Evolutionary conservation across 257 asterid genomes (phyloP).

Genomic region (Ophiorrhiza pumila): DNA sequence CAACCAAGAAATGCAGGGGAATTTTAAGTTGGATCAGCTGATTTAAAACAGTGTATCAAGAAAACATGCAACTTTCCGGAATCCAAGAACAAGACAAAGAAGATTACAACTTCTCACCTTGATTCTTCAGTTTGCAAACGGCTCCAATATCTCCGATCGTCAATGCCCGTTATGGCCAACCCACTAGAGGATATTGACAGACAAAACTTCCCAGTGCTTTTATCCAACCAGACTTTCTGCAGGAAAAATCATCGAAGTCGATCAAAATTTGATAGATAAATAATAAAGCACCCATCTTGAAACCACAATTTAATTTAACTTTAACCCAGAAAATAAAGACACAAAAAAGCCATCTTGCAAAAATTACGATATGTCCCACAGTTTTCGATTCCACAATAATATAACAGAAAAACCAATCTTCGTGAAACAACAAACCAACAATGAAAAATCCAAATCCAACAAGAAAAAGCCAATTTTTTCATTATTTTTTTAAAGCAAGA

Average conservation of each 20-base stretch:
- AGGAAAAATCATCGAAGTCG: slow-evolving; percentile 17
- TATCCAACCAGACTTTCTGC: slow-evolving; percentile 92
- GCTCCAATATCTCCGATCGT: slow-evolving; percentile 90
- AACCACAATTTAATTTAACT: background rate
- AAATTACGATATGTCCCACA: background rate
- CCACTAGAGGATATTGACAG: slow-evolving; percentile 69
- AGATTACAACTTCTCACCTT: slow-evolving; percentile 44
- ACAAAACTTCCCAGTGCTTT: slow-evolving; percentile 61
- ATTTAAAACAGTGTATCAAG: slow-evolving; percentile 19
- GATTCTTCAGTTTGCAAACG: slow-evolving; percentile 84
- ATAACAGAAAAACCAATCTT: background rate
- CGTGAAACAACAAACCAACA: background rate
- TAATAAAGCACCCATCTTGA: background rate
- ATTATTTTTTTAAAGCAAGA: background rate
- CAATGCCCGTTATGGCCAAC: slow-evolving; percentile 78
- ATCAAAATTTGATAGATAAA: slow-evolving; percentile 10
- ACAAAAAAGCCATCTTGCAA: background rate
- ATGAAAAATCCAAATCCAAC: background rate
- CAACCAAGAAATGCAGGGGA: slow-evolving; percentile 14
- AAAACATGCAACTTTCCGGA: slow-evolving; percentile 3
- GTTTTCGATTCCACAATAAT: background rate
- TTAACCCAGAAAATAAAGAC: background rate
- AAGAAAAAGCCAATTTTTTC: background rate
- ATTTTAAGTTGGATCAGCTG: slow-evolving; percentile 23
- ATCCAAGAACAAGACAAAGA: background rate